Base-by-base conservation (phyloP, 2,329 filamentous ascomycete species). In the Tolypocladium nubicola region DNA sequence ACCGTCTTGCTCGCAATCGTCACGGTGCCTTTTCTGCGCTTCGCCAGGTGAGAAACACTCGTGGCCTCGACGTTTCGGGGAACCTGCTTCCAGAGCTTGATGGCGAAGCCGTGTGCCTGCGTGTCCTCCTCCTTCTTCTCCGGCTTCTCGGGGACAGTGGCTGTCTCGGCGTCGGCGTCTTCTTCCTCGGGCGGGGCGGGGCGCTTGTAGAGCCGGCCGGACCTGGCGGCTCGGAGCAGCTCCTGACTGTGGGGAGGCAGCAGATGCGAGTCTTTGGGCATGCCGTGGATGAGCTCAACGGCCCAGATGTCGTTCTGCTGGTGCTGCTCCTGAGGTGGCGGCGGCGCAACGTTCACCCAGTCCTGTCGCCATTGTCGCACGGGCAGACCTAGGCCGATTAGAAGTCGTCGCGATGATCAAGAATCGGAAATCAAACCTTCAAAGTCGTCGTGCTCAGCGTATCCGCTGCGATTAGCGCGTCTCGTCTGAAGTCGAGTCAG, bases 281-380 rank as follows among this genome's bases (percentile, higher is more conserved):
- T 93, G 50, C 83, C 83, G 61, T 82, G 78, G 3, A 89, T 86
- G 21, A 90, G 80, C 67, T 96, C 92, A 53, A 78, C 68, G n/a
- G 85, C 86, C 82, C 88, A 93, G 55, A 83, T 77, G 68, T 88
- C 83, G 65, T 85, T 83, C 63, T 80, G 80, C 60, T 84, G 78
- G 38, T 75, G 77, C 35, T 79, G 83, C 64, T 92, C 87, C 61
- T 83, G 77, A 41, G 83, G 79, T 11, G 80, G 76, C 14, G 83
- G 83, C 55, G 89, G 86, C 62, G 84, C 84, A 67, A 93, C 76
- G 47, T 76, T 86, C 57, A 90, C 80, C 73, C 77, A 78, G 58
- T 88, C 84, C 61, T 88, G 85, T 57, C 89, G 85, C 88, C 91
- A 97, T 81, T 96, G 90, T 67, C 91, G 87, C 58, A 97, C 88